Conservation (phyloP, 345 rosid genomes). For the Moringa oleifera region DNA sequence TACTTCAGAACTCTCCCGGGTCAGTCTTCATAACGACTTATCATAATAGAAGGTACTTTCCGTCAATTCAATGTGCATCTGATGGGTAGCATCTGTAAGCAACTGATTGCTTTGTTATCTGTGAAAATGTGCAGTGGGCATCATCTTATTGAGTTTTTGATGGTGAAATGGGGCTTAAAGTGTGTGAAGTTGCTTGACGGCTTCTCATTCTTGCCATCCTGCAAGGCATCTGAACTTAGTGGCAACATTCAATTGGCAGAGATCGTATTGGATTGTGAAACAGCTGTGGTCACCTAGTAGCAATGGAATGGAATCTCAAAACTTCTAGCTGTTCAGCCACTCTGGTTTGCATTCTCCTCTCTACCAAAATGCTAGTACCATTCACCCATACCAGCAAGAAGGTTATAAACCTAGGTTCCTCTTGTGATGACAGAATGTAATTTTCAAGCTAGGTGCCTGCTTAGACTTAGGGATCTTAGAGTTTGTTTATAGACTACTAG, state of each 20-base stretch:
- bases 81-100: not conserved
- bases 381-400: too few relatives aligned
- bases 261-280: conserved; percentile 32
- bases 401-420: too few relatives aligned
- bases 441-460: too few relatives aligned
- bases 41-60: conserved; percentile 75
- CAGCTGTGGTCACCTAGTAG: conserved; percentile 18
- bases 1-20: conserved; percentile 66
- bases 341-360: conserved; percentile 10
- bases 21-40: conserved; percentile 81
- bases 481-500: too few relatives aligned
- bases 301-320: conserved; percentile 5
- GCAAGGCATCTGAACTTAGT: conserved; percentile 53
- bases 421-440: too few relatives aligned
- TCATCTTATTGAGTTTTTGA: conserved; percentile 83
- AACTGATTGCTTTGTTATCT: not conserved
- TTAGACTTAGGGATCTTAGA: too few relatives aligned
- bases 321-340: conserved; percentile 1
- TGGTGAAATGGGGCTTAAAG: conserved; percentile 85
- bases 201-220: conserved; percentile 71
- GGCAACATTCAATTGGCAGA: conserved; percentile 83
- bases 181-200: conserved; percentile 72
- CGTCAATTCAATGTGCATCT: not conserved
- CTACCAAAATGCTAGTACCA: too few relatives aligned
- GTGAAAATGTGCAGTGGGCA: conserved; percentile 53